These are phyloP conservation scores for Herpetomonas tarakana DNA, from an alignment of 208 protist genomes.

Conservation along the genomic window DNA sequence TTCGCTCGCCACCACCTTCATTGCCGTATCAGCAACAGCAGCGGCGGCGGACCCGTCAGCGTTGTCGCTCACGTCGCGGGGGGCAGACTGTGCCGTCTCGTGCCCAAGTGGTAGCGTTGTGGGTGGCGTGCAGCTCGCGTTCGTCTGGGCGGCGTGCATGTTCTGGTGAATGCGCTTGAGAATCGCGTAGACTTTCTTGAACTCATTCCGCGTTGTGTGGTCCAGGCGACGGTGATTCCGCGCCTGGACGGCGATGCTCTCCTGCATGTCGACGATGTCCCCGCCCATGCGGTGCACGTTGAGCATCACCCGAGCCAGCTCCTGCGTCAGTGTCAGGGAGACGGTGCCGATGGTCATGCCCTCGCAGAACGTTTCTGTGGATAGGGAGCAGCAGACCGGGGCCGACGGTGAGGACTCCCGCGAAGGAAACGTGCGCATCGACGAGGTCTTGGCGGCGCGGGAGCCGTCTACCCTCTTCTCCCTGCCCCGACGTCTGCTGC, in stretches of 20 bases:
- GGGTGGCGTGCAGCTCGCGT: not conserved
- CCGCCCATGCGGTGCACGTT: not conserved
- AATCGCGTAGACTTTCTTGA: not conserved
- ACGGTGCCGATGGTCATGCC: not conserved
- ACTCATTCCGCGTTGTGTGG: not conserved
- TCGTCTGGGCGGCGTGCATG: not conserved
- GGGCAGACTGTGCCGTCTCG: too few relatives aligned
- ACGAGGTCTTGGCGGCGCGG: too few relatives aligned
- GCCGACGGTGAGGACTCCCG: too few relatives aligned
- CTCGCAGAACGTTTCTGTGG: not conserved
- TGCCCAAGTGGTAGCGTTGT: too few relatives aligned
- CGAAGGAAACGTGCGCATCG: too few relatives aligned
- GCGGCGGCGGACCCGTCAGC: too few relatives aligned
- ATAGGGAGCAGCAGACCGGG: not conserved
- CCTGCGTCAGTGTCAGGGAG: not conserved
- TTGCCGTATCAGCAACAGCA: too few relatives aligned
- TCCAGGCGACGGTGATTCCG: not conserved
- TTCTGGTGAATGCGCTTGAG: not conserved
- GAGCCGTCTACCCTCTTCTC: too few relatives aligned
- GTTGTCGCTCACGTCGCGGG: too few relatives aligned
- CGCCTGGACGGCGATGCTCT: not conserved
- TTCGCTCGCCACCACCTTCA: too few relatives aligned
- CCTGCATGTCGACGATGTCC: not conserved
- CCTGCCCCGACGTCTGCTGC: too few relatives aligned
- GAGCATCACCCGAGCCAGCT: not conserved